A percentile compares a stretch with the other conserved stretches of the same genome.
Evolutionary conservation across 164 flowering plant species (phyloP).

Genomic region (Chimonanthus salicifolius): DNA sequence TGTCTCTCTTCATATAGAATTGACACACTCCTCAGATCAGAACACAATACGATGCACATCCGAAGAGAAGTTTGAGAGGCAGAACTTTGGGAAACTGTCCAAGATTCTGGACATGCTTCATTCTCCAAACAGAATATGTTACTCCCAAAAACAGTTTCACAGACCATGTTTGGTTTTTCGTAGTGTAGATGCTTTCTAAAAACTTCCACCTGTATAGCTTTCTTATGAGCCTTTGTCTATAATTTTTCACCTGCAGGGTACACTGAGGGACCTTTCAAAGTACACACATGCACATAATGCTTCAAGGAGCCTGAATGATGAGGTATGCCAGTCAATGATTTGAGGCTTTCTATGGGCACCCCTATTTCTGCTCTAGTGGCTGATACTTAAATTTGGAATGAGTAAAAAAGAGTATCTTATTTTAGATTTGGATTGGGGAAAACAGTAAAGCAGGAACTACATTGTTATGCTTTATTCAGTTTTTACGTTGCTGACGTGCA

Average conservation of each 20-base stretch:
- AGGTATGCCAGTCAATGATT: not conserved
- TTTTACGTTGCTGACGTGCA: too few species aligned
- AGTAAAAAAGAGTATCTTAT: not conserved
- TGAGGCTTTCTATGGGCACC: not conserved
- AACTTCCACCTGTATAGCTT: too few species aligned
- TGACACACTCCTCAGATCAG: too few species aligned
- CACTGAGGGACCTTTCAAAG: not conserved
- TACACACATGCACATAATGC: not conserved
- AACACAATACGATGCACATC: too few species aligned
- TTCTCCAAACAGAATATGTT: too few species aligned
- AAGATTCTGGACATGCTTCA: not conserved
- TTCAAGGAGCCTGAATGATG: not conserved
- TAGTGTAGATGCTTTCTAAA: not conserved
- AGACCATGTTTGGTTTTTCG: too few species aligned
- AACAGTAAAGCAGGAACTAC: not conserved
- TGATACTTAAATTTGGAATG: too few species aligned
- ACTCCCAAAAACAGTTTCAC: too few species aligned
- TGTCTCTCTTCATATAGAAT: too few species aligned
- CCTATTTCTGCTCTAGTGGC: not conserved
- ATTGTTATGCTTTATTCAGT: too few species aligned
- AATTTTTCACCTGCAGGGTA: not conserved
- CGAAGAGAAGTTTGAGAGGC: too few species aligned
- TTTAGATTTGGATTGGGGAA: not conserved
- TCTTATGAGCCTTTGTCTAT: too few species aligned
- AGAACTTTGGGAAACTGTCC: not conserved